These are phyloP conservation scores for Aureobasidium sp. DNA, from an alignment of 2,329 filamentous ascomycete genomes.

Conservation along the genomic window DNA sequence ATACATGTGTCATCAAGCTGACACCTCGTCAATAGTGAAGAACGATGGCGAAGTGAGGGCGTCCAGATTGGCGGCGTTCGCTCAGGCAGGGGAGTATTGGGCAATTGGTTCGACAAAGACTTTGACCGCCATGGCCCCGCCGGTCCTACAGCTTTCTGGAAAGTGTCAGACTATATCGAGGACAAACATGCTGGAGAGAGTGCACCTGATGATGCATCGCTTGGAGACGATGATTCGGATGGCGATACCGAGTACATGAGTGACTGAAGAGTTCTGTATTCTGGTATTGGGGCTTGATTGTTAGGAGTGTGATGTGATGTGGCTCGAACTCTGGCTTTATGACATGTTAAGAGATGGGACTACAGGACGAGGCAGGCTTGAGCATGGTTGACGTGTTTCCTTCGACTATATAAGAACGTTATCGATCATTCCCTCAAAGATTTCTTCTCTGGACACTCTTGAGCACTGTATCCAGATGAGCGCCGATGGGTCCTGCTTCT, in stretches of 20 bases:
- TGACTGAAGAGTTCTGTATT: background rate
- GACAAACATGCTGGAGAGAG: conserved; percentile 6
- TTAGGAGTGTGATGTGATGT: background rate
- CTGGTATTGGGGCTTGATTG: background rate
- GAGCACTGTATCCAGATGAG: too few species aligned
- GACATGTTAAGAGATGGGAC: too few species aligned
- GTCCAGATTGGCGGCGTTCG: conserved; percentile 63
- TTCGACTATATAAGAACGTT: too few species aligned
- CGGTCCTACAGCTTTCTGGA: conserved; percentile 74
- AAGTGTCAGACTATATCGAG: conserved; percentile 41
- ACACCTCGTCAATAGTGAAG: conserved; percentile 44
- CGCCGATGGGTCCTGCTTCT: too few species aligned
- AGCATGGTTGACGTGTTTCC: too few species aligned
- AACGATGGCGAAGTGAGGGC: conserved; percentile 70
- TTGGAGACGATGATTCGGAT: conserved; percentile 11
- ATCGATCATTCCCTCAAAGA: too few species aligned
- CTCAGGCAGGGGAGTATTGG: conserved; percentile 61
- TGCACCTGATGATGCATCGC: background rate
- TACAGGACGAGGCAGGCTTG: too few species aligned
- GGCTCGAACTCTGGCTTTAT: too few species aligned
- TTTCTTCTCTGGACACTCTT: too few species aligned
- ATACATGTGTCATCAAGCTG: background rate
- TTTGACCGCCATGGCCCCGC: conserved; percentile 62
- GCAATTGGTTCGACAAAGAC: conserved; percentile 73
- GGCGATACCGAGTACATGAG: conserved; percentile 10